These are phyloP conservation scores for Epichloe aotearoae DNA, from an alignment of 2,329 filamentous ascomycete genomes.

Conservation along the genomic window DNA sequence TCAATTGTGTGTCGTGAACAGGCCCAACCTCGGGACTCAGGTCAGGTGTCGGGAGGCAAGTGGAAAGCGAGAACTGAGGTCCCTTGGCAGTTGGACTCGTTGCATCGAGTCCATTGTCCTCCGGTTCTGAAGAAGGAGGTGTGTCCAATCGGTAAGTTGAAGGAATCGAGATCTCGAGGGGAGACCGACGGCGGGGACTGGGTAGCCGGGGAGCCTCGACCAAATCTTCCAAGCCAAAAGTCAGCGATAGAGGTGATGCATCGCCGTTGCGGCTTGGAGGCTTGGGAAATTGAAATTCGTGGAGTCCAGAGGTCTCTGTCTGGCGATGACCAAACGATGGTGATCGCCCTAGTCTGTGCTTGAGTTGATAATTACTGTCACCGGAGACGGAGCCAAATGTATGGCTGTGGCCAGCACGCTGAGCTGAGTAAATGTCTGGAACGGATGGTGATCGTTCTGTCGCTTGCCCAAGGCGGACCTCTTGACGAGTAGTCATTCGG, in stretches of 20 bases:
- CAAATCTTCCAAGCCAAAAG: slow-evolving; percentile 9
- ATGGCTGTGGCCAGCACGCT: slow-evolving; percentile 4
- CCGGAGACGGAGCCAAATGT: slow-evolving; percentile 6
- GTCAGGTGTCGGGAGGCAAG: slow-evolving; percentile 17
- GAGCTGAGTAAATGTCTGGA: slow-evolving; percentile 8
- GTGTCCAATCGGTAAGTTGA: slow-evolving; percentile 16
- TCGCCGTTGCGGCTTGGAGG: slow-evolving; percentile 18
- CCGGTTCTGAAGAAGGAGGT: slow-evolving; percentile 19
- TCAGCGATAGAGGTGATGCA: slow-evolving; percentile 12
- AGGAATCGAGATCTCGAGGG: slow-evolving; percentile 10
- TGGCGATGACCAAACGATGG: slow-evolving; percentile 14
- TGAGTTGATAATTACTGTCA: slow-evolving; percentile 4
- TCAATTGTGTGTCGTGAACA: slow-evolving; percentile 12
- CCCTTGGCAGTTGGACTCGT: slow-evolving; percentile 7
- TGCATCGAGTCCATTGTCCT: slow-evolving; percentile 10
- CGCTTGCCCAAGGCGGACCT: slow-evolving; percentile 21
- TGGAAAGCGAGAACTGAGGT: slow-evolving; percentile 7
- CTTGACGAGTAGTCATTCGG: slow-evolving; percentile 45
- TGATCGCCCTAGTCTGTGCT: slow-evolving; percentile 8
- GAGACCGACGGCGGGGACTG: slow-evolving; percentile 14
- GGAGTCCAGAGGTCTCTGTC: slow-evolving; percentile 15
- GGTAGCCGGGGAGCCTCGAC: slow-evolving; percentile 13
- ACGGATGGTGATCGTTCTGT: slow-evolving; percentile 17
- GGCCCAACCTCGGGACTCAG: slow-evolving; percentile 19
- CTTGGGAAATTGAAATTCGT: slow-evolving; percentile 25